phyloP scores from a whole-genome alignment of 192 early-diverging fungal species.

The Umbelopsis isabellina region DNA sequence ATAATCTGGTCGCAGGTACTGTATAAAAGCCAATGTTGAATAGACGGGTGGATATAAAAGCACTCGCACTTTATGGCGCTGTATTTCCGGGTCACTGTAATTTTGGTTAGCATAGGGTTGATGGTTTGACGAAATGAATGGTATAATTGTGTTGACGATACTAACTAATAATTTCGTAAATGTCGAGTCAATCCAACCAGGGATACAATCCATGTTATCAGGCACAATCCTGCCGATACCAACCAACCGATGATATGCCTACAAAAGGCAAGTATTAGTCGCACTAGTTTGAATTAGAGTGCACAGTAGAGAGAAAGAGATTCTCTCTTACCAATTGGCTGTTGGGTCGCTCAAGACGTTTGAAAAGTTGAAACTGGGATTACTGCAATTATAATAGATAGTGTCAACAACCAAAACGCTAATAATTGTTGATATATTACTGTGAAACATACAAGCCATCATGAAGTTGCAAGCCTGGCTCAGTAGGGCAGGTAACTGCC shows the following conservation, averaged over 20 bases:
- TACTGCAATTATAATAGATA: background rate
- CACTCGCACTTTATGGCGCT: slow-evolving; percentile 40
- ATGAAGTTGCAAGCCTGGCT: slow-evolving; percentile 19
- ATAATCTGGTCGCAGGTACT: slow-evolving; percentile 34
- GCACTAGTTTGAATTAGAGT: background rate
- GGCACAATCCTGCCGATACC: slow-evolving; percentile 23
- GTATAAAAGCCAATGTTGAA: slow-evolving; percentile 35
- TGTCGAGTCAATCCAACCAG: slow-evolving; percentile 20
- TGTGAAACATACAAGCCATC: slow-evolving; percentile 25
- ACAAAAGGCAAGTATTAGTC: background rate
- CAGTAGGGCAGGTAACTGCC: slow-evolving; percentile 19
- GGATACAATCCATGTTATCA: slow-evolving; percentile 32
- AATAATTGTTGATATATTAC: background rate
- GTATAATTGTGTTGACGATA: background rate
- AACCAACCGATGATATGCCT: slow-evolving; percentile 41
- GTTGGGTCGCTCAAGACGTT: slow-evolving; percentile 23
- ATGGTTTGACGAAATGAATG: background rate
- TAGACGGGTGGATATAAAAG: slow-evolving; percentile 40
- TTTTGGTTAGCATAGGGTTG: background rate
- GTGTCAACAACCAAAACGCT: background rate
- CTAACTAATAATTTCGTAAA: slow-evolving; percentile 38
- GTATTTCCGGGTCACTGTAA: slow-evolving; percentile 38
- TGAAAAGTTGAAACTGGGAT: slow-evolving; percentile 21
- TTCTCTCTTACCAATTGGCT: background rate
- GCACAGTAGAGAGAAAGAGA: background rate